Conservation (phyloP, 345 rosid species). For the Gossypium sturtianum region DNA sequence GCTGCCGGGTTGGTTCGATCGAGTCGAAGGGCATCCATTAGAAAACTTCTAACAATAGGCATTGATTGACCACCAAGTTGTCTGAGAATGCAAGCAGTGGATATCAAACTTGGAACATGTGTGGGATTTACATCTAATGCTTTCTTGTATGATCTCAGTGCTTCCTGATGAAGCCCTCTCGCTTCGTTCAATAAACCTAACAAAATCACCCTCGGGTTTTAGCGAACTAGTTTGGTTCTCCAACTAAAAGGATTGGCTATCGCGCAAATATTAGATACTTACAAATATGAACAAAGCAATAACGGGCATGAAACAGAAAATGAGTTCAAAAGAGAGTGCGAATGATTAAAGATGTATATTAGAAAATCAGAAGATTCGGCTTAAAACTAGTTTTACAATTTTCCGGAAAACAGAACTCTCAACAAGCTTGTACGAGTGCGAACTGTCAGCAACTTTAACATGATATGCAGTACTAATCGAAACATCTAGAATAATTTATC, state of each 20-base stretch:
- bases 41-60: conserved; percentile 38
- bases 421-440: neutral
- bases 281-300: neutral
- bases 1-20: conserved; percentile 52
- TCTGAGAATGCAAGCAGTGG: conserved; percentile 43
- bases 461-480: neutral
- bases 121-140: conserved; percentile 49
- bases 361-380: neutral
- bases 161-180: conserved; percentile 43
- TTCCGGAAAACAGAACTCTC: neutral
- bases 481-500: neutral
- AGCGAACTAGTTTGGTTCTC: neutral
- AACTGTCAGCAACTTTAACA: neutral
- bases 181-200: conserved; percentile 44
- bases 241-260: neutral
- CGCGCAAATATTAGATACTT: neutral
- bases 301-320: neutral
- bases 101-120: conserved; percentile 56
- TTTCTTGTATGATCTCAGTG: conserved; percentile 37
- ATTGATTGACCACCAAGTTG: conserved; percentile 29
- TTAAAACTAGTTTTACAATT: neutral
- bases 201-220: conserved; percentile 1
- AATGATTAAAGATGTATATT: neutral
- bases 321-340: neutral
- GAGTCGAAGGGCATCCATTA: conserved; percentile 44